Evolutionary conservation across 2,329 filamentous ascomycete species (phyloP), one percentile per base, ranked within the genome.

Genomic region (Cladobotryum mycophilum): DNA sequence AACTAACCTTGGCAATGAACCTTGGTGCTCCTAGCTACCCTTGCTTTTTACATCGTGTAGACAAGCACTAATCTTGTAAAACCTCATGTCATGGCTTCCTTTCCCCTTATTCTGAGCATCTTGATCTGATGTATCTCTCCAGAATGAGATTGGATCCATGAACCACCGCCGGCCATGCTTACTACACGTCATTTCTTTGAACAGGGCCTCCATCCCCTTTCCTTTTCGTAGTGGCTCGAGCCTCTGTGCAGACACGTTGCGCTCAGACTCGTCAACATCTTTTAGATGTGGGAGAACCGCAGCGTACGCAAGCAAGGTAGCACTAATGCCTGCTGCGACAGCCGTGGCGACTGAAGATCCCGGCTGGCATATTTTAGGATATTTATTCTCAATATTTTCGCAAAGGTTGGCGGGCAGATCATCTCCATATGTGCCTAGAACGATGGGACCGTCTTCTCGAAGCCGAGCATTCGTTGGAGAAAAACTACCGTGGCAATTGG

Each of bases 311-410:
- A 55, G 37, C 8, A 53, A 18, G 14, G 22, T 30, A 6, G 50
- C 55, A 11, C 48, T 49, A 22, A 58, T 22, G 3, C 51, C 56
- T n/a, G 49, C 55, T 9, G 55, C 55, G 2, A 58, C 49, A 2
- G 55, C 47, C 15, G 46, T 50, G 4, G 56, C 56, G 18, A 56
- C 45, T 15, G 56, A 58, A 1, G 56, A 53, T 2, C 55, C 55
- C 3, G 50, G 47, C 22, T 42, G 17, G 41, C 41, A 42, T 42
- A 42, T 9, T 2, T 14, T 4, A 4, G 41, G 17, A 9, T 42
- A 17, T 25, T 42, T 42, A 8, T 25, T 15, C 14, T 9, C 18
- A n/a, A 42, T 42, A 25, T 42, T 18, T 25, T 34, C 49, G 37
- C 5, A 41, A 22, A 11, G 13, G n/a, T 5, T 7, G 12, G 42